These are phyloP conservation scores for Euphorbia tirucalli DNA, from an alignment of 345 rosid genomes.

Conservation along the genomic window DNA sequence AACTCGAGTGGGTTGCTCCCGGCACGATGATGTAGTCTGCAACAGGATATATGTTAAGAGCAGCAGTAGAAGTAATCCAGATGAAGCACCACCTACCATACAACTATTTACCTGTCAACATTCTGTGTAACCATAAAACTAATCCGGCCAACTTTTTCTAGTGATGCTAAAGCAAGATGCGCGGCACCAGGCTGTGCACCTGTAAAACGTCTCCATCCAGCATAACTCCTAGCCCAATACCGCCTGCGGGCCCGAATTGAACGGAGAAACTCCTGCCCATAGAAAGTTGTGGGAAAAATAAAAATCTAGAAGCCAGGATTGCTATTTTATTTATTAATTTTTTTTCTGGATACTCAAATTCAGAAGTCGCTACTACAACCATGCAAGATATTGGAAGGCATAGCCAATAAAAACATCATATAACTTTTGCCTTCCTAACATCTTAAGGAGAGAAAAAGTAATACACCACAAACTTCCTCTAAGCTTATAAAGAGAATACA, in stretches of 20 bases:
- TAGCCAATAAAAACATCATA: background rate
- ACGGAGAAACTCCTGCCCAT: slow-evolving; percentile 62
- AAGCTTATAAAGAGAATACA: background rate
- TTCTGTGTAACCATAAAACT: slow-evolving; percentile 81
- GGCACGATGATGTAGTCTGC: slow-evolving; percentile 84
- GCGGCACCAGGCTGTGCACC: slow-evolving; percentile 73
- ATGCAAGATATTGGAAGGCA: background rate
- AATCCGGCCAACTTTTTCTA: slow-evolving; percentile 69
- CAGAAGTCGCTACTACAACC: background rate
- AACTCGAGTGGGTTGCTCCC: slow-evolving; percentile 85
- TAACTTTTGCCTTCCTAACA: background rate
- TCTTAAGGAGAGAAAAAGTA: background rate
- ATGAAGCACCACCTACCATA: background rate
- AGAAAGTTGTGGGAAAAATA: background rate
- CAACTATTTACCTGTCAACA: slow-evolving; percentile 62
- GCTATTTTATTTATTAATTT: background rate
- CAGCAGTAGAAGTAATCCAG: slow-evolving; percentile 14
- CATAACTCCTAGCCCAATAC: slow-evolving; percentile 97
- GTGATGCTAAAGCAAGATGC: slow-evolving; percentile 77
- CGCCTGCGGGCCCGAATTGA: slow-evolving; percentile 66
- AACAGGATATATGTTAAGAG: slow-evolving; percentile 13
- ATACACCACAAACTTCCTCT: background rate
- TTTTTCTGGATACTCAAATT: background rate
- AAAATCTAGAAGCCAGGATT: background rate
- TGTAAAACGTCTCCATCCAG: slow-evolving; percentile 86